Evolutionary conservation across 2,329 filamentous ascomycete species (phyloP).

Genomic region (Alternaria brassicae): DNA sequence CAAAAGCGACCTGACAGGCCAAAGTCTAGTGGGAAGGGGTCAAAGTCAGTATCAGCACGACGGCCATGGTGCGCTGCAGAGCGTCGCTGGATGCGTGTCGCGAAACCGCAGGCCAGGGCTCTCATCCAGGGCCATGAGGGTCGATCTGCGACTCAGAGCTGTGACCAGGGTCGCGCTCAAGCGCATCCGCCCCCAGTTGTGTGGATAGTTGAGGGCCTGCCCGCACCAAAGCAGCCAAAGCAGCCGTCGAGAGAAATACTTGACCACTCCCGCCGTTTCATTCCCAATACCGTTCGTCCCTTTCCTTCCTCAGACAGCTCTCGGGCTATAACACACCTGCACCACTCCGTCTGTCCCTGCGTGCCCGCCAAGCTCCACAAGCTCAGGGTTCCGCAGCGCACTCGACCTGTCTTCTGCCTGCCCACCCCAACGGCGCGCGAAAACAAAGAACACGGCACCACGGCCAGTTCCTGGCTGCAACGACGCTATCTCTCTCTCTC

Average conservation of each 20-base stretch:
- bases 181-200: slow-evolving; percentile 39
- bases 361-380: slow-evolving; percentile 32
- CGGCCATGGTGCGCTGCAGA: neutral
- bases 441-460: slow-evolving; percentile 24
- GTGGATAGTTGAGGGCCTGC: slow-evolving; percentile 29
- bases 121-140: neutral
- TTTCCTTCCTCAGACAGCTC: slow-evolving; percentile 53
- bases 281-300: slow-evolving; percentile 50
- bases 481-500: too few species aligned
- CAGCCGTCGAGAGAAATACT: slow-evolving; percentile 41
- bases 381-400: slow-evolving; percentile 22
- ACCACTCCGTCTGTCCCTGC: slow-evolving; percentile 32
- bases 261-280: slow-evolving; percentile 48
- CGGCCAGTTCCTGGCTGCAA: too few species aligned
- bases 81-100: neutral
- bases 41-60: slow-evolving; percentile 5
- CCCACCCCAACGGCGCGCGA: slow-evolving; percentile 29
- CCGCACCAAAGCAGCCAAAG: slow-evolving; percentile 30
- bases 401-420: slow-evolving; percentile 22
- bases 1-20: slow-evolving; percentile 23
- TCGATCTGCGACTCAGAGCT: slow-evolving; percentile 43
- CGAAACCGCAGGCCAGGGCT: neutral
- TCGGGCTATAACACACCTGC: slow-evolving; percentile 40
- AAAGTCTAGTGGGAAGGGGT: slow-evolving; percentile 10
- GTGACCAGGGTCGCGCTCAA: slow-evolving; percentile 34